phyloP scores from a whole-genome alignment of 1,284 basidiomycete species.

The Somion occarium region DNA sequence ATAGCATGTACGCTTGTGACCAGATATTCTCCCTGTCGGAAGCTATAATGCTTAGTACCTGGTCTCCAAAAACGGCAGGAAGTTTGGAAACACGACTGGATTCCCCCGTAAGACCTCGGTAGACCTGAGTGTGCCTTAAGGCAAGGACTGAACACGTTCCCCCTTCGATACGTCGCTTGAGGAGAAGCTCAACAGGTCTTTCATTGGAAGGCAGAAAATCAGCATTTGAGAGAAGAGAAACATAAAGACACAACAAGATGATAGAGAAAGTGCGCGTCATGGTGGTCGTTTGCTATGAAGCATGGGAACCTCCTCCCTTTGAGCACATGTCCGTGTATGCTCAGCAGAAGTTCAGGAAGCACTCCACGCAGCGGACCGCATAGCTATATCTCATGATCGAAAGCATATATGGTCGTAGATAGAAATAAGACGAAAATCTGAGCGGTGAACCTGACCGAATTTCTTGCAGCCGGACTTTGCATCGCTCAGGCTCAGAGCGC shows the following conservation, averaged over 20 bases:
- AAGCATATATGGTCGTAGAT: too few relatives aligned
- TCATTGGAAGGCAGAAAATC: background rate
- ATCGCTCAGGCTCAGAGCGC: too few relatives aligned
- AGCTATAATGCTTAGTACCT: constrained; percentile 19
- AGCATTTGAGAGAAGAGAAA: background rate
- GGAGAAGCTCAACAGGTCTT: constrained; percentile 18
- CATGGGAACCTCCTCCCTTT: background rate
- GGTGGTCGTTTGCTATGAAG: background rate
- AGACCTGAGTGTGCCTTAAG: constrained; percentile 14
- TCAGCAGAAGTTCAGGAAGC: background rate
- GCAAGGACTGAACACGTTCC: constrained; percentile 16
- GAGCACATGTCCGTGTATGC: background rate
- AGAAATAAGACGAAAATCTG: too few relatives aligned
- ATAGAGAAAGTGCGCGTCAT: constrained; percentile 2
- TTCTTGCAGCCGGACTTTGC: too few relatives aligned
- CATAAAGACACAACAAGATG: background rate
- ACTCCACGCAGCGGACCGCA: too few relatives aligned
- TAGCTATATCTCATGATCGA: too few relatives aligned
- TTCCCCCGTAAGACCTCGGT: constrained; percentile 14
- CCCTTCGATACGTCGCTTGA: constrained; percentile 14
- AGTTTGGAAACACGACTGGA: constrained; percentile 10
- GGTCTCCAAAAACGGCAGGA: too few relatives aligned
- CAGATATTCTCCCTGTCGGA: constrained; percentile 14
- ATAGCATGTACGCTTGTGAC: constrained; percentile 16
- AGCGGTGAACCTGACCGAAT: too few relatives aligned